Evolutionary conservation across 75 land plant genomes (phyloP), one percentile per base, ranked within the genome.

Genomic region (Sequoia sempervirens): DNA sequence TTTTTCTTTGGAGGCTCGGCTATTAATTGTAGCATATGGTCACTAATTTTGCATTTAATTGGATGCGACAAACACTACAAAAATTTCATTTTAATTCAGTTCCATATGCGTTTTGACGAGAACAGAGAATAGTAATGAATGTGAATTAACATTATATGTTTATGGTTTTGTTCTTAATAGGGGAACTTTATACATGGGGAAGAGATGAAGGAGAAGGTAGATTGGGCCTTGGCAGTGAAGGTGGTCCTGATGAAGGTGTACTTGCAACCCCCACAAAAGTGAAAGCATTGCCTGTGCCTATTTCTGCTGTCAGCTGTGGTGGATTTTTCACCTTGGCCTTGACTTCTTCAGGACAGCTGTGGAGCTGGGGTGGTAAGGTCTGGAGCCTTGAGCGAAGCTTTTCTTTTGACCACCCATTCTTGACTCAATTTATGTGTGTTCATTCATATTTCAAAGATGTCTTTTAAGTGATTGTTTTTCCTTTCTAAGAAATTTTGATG

Each of bases 151-250:
- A 5, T 36, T 30, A 45, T 6, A 20, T 69, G 64, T 85, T 45
- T 80, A 13, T 12, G 11, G 28, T 78, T 43, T 41, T n/a, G n/a
- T 45, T 78, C 47, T 78, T 78, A 43, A 78, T 75, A 97, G 99
- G 99, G 6, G 90, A 93, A n/a, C 85, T 97, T 36, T 97, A 93
- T 81, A 97, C 92, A 12, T 97, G 99, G 98, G 99, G 99, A 40
- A 92, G 99, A 85, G 99, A 97, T 84, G 95, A 94, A 90, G 98
- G 98, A n/a, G 98, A 97, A 82, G 99, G 99, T 30, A 93, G 99
- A 86, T 82, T 97, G 54, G 99, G 99, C 20, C 93, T 96, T 88
- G 93, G 94, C 41, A 89, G 88, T 45, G 90, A 84, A 45, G 88
- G 91, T 80, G 92, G 90, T 37, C 94, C 92, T 68, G 92, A 90